Base-by-base conservation (phyloP, 129 eudicot species). In the Ambrosia trifida region DNA sequence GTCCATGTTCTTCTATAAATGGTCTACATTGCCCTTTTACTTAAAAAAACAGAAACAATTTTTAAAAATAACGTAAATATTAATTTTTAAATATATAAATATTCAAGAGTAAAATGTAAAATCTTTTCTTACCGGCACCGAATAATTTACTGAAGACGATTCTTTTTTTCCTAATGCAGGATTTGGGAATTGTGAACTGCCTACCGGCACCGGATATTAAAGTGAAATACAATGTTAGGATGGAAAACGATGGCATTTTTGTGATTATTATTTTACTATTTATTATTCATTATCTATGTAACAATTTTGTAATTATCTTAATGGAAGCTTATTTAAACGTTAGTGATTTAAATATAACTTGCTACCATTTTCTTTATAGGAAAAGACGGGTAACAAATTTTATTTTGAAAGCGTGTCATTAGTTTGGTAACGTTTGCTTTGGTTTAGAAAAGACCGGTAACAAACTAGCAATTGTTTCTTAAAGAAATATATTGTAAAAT, bases 151-250 rank as follows among this genome's bases (percentile, higher is more conserved):
- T 60, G 43, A 18, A 60, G 17, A 2, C 11, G 8, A 6, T 40
- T 18, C n/a, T n/a, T 52, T 16, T 19, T 64, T 12, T 64, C 18
- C 47, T 63, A 43, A 40, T 75, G 86, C 89, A 89, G 98, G 75
- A 70, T 87, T 64, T 78, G 96, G 98, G 4, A 87, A 85, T 64
- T 93, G 98, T 77, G 98, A 87, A 57, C 80, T 93, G 35, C 91
- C 96, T 16, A 74, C 87, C 12, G 91, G 89, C 19, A 74, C 87
- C n/a, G 91, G 89, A 67, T 75, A 85, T 69, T 89, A 44, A 69
- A 7, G 46, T 13, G 43, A 70, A 64, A 24, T 35, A 51, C 14
- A 47, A 18, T 63, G 63, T 52, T 63, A 64, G 60, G 61, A 54
- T 4, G 38, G 11, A 24, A 53, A 24, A 28, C 5, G 38, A 24